Evolutionary conservation across 768 basidiomycete species (phyloP).

Genomic region (Termitomyces sp.): DNA sequence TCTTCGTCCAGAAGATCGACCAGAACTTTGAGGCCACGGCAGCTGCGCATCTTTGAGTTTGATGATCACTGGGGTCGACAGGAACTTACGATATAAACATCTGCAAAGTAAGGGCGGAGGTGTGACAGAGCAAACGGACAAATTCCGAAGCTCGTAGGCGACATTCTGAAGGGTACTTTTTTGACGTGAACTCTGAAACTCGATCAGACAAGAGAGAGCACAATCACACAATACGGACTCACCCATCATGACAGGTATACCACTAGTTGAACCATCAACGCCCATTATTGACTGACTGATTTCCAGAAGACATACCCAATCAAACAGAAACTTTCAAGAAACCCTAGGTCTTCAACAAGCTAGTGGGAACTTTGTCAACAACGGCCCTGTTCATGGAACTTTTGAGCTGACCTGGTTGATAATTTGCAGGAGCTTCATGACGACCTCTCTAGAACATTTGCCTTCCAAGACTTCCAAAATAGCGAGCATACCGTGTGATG

Average conservation of each 20-base stretch:
- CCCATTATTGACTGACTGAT: neutral
- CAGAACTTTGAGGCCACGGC: conserved; percentile 90
- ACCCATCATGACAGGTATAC: conserved; percentile 96
- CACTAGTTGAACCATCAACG: conserved; percentile 38
- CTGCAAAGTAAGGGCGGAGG: conserved; percentile 90
- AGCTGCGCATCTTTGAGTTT: conserved; percentile 42
- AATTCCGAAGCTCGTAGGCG: conserved; percentile 95
- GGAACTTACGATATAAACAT: conserved; percentile 94
- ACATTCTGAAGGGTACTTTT: conserved; percentile 90
- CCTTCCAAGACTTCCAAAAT: conserved; percentile 92
- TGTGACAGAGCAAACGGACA: conserved; percentile 87
- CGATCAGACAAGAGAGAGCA: neutral
- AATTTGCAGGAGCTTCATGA: conserved; percentile 81
- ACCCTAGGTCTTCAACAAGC: conserved; percentile 75
- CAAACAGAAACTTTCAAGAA: conserved; percentile 93
- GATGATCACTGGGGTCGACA: neutral
- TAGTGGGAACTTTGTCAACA: conserved; percentile 20
- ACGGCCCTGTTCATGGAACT: neutral
- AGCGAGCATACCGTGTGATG: conserved; percentile 92
- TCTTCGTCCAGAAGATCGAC: conserved; percentile 97
- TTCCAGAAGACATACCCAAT: conserved; percentile 56
- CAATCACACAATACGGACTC: conserved; percentile 18
- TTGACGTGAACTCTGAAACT: conserved; percentile 80
- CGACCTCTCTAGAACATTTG: conserved; percentile 80
- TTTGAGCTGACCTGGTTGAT: conserved; percentile 70